Percentiles rank a stretch among this genome's conserved stretches.
Evolutionary conservation across 1,284 basidiomycete genomes (phyloP).

Genomic region (Leccinum pachyderme): DNA sequence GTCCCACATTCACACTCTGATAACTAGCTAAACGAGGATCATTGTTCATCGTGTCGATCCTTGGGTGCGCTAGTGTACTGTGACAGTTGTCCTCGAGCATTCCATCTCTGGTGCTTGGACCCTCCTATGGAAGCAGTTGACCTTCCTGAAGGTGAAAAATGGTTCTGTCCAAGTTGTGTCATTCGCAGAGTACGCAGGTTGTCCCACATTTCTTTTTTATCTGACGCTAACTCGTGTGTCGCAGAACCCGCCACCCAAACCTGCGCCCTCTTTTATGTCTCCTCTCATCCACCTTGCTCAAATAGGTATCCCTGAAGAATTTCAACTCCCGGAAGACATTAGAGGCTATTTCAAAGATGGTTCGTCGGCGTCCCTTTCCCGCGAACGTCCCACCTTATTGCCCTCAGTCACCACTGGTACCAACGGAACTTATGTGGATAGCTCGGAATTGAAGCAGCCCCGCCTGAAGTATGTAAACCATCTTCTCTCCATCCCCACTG

Average conservation of each 20-base stretch:
- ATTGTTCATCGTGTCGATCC: constrained; percentile 88
- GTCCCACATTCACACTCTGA: constrained; percentile 19
- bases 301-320: constrained; percentile 73
- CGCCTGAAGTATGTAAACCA: constrained; percentile 61
- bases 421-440: constrained; percentile 77
- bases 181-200: constrained; percentile 57
- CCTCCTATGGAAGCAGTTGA: constrained; percentile 91
- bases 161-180: constrained; percentile 87
- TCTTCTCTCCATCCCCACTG: constrained; percentile 9
- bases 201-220: constrained; percentile 8
- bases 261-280: constrained; percentile 57
- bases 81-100: constrained; percentile 94
- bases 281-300: constrained; percentile 69
- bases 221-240: constrained; percentile 16
- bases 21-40: constrained; percentile 84
- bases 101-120: constrained; percentile 95
- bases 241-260: constrained; percentile 65
- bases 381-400: constrained; percentile 14
- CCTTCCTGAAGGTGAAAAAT: constrained; percentile 80
- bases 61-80: constrained; percentile 87
- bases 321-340: constrained; percentile 87
- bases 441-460: constrained; percentile 71
- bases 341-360: constrained; percentile 85
- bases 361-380: constrained; percentile 36
- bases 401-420: constrained; percentile 66